Percentiles rank a stretch among this genome's conserved stretches.
Evolutionary conservation across 192 early-diverging fungal genomes (phyloP).

Genomic region (Mortierella antarctica): DNA sequence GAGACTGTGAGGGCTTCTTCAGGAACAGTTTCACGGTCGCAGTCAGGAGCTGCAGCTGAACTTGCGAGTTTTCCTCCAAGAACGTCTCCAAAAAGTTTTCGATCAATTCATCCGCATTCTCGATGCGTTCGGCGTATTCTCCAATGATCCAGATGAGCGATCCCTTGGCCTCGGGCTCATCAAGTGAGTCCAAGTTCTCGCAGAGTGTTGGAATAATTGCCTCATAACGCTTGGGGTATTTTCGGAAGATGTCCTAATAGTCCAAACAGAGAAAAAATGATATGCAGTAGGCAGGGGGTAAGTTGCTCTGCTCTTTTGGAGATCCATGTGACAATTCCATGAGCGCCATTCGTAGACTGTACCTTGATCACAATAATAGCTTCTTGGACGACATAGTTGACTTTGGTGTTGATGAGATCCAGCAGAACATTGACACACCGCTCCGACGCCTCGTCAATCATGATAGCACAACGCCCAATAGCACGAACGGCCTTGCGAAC

Average conservation of each 20-base stretch:
- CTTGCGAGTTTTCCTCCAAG: constrained; percentile 84
- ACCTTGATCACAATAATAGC: constrained; percentile 91
- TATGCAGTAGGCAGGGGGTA: background rate
- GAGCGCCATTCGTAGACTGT: background rate
- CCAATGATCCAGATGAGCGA: constrained; percentile 97
- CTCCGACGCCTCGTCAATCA: constrained; percentile 88
- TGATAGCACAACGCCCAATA: constrained; percentile 93
- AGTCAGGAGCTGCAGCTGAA: constrained; percentile 93
- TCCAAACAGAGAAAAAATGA: background rate
- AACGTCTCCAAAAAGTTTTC: constrained; percentile 85
- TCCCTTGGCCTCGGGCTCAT: constrained; percentile 92
- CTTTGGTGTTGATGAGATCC: constrained; percentile 90
- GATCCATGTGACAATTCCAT: background rate
- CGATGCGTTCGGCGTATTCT: constrained; percentile 92
- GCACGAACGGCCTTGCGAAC: constrained; percentile 89
- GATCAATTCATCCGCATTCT: constrained; percentile 84
- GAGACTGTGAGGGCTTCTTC: constrained; percentile 85
- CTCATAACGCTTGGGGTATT: constrained; percentile 91
- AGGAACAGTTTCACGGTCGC: constrained; percentile 95
- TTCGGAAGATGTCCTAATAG: constrained; percentile 88
- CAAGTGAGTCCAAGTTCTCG: constrained; percentile 88
- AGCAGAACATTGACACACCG: constrained; percentile 85
- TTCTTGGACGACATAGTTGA: constrained; percentile 93
- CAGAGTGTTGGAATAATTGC: constrained; percentile 88
- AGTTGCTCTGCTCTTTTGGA: background rate